Percentiles rank a stretch among this genome's conserved stretches.
These are phyloP conservation scores for Psilocybe sp. DNA, from an alignment of 768 basidiomycete species.

Conservation along the genomic window DNA sequence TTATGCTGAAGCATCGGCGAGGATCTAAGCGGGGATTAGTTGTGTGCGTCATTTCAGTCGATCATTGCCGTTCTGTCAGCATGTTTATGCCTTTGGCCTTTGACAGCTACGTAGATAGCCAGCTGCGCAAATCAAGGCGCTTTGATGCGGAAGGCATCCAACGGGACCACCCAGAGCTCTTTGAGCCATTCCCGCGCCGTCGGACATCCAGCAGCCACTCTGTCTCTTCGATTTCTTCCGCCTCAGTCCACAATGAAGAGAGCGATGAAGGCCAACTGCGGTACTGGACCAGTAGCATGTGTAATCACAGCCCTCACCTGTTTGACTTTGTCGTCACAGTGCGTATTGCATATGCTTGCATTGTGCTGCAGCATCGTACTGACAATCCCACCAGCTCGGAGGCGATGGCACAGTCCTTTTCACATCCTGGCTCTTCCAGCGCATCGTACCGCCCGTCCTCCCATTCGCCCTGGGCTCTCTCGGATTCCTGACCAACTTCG, in stretches of 20 bases:
- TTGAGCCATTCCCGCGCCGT: conserved; percentile 73
- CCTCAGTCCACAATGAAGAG: conserved; percentile 41
- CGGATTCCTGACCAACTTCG: conserved; percentile 96
- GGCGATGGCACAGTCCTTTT: conserved; percentile 98
- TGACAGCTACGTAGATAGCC: conserved; percentile 87
- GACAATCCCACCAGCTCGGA: conserved; percentile 61
- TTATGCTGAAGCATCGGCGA: conserved; percentile 83
- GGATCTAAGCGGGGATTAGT: conserved; percentile 74
- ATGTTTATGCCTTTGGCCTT: conserved; percentile 6
- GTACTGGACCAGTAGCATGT: conserved; percentile 99
- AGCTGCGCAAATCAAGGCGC: conserved; percentile 82
- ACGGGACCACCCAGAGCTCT: conserved; percentile 84
- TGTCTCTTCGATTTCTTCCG: conserved; percentile 52
- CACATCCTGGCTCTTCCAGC: conserved; percentile 98
- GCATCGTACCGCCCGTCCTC: conserved; percentile 96
- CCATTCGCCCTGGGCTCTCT: conserved; percentile 96
- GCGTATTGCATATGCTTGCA: conserved; percentile 26
- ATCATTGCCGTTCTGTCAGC: conserved; percentile 1
- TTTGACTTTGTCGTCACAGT: conserved; percentile 99
- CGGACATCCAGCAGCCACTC: conserved; percentile 69
- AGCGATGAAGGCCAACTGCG: conserved; percentile 86
- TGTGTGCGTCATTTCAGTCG: conserved; percentile 52
- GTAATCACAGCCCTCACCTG: conserved; percentile 81
- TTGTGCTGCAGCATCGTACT: conserved; percentile 10
- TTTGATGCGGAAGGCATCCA: conserved; percentile 92